Base-by-base conservation (phyloP, 139 green algal species). In the Volvox africanus region DNA sequence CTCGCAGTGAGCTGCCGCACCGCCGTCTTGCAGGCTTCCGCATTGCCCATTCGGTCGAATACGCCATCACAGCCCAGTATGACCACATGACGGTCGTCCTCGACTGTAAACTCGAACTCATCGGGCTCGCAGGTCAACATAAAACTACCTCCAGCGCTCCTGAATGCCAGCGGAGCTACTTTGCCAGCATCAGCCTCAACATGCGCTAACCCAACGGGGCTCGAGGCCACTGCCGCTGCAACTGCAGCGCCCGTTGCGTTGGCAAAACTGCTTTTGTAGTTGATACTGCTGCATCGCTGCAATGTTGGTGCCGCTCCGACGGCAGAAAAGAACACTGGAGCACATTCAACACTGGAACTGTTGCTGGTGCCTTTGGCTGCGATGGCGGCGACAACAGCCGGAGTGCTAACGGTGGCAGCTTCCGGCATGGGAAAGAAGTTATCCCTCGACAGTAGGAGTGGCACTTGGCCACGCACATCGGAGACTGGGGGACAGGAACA, bases 41-140 rank as follows among this genome's bases (percentile, higher is more conserved):
- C 20, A 75, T 83, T 90, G 33, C 28, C 20, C 86, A 90, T 90
- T 0, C 30, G 20, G 32, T 90, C 86, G 22, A 90, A 90, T 32
- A 90, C 86, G 50, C 86, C 86, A 75, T 90, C 86, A 71, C 86
- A 90, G 30, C 73, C 86, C 0, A 90, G 50, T 32, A 90, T 32
- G 21, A 90, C 2, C 73, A 90, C 2, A 75, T 90, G 86, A 0
- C 86, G 71, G 73, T 90, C 86, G 73, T 90, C 86, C 22, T 69
- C 16, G 0, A 90, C 32, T 0, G 73, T 81, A n/a, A 75, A 83
- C 21, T 76, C 55, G 21, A 90, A 90, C 30, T 69, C 86, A 32
- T 90, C 86, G 0, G 86, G 86, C 20, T 83, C 73, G 50, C 86
- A 90, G 2, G 73, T 83, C 71, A 90, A 32, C 73, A 84, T 13